Base-by-base conservation (phyloP, 164 flowering plant genomes). In the Magnolia kwangsiensis region DNA sequence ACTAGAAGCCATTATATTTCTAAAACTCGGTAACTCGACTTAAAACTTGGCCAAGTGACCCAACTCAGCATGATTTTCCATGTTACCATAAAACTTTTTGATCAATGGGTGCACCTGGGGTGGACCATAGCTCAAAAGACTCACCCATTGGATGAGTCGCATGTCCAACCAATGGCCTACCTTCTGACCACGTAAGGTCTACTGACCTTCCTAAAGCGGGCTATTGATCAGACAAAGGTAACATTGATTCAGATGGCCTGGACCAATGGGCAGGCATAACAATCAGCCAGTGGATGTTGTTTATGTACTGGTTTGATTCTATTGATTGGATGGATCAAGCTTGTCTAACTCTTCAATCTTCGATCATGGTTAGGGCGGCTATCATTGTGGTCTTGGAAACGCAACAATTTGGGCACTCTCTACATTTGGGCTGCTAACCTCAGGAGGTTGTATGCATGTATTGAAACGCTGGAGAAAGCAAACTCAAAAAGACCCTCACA, bases 401-500 rank as follows among this genome's bases (percentile, higher is more conserved):
- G 77, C 99, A 73, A 81, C 89, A 7, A 82, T 90, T 71, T 74
- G 87, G 67, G 88, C 89, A 7, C 77, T 94, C 74, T 90, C 94
- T 75, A 90, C 91, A 20, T 61, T 94, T 21, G 93, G 88, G 21
- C 82, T 96, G 51, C 89, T 92, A 67, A 24, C 78, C 1, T 91
- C 97, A 45, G 98, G 97, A 55, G 87, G 86, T 72, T 90, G 94
- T 84, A 90, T 96, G 91, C 79, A 90, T 75, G 21, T 85, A 61
- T 76, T 94, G 79, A 91, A 88, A 83, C 86, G 80, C 24, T 82
- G 80, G 82, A 92, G 93, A 50, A 92, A 91, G 81, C 94, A 89
- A 78, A 92, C 89, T 23, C 87, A 87, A 81, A 87, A 85, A 68
- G 86, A 85, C 73, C 84, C 84, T 83, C 95, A 87, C 80, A 90